Evolutionary conservation across 2,329 filamentous ascomycete species (phyloP).

Genomic region (Xylaria sp.): DNA sequence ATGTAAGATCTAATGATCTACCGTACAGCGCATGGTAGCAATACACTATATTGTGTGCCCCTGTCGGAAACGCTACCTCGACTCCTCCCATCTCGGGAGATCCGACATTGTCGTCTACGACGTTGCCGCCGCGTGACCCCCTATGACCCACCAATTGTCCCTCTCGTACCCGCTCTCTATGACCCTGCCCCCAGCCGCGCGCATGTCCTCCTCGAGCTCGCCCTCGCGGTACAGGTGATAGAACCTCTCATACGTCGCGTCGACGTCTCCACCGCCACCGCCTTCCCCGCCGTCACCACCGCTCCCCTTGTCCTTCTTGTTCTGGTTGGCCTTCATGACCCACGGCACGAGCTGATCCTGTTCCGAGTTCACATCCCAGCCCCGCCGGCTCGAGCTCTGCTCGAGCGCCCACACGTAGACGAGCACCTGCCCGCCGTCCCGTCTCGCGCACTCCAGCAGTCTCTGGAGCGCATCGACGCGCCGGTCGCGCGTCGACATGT

Average conservation of each 20-base stretch:
- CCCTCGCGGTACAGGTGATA: conserved; percentile 92
- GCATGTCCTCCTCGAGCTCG: conserved; percentile 85
- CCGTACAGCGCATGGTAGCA: conserved; percentile 12
- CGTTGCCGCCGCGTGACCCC: conserved; percentile 48
- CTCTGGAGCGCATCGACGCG: conserved; percentile 76
- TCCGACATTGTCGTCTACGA: conserved; percentile 24
- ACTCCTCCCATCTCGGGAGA: conserved; percentile 17
- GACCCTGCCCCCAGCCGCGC: conserved; percentile 77
- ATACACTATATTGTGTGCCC: conserved; percentile 1
- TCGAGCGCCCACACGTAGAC: conserved; percentile 97
- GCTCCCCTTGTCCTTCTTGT: conserved; percentile 33
- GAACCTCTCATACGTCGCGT: conserved; percentile 80
- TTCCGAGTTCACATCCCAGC: conserved; percentile 84
- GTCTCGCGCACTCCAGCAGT: conserved; percentile 73
- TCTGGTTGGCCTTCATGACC: conserved; percentile 69
- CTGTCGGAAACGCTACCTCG: conserved; percentile 13
- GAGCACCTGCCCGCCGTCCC: conserved; percentile 69
- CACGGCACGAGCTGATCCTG: conserved; percentile 97
- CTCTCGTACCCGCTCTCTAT: conserved; percentile 89
- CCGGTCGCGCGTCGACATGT: conserved; percentile 81
- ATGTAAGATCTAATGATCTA: conserved; percentile 32
- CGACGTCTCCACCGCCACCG: conserved; percentile 6
- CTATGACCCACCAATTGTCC: conserved; percentile 98
- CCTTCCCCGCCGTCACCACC: neutral
- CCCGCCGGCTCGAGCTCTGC: conserved; percentile 84